Base-by-base conservation (phyloP, 2,329 filamentous ascomycete genomes). In the Clonostachys byssicola region DNA sequence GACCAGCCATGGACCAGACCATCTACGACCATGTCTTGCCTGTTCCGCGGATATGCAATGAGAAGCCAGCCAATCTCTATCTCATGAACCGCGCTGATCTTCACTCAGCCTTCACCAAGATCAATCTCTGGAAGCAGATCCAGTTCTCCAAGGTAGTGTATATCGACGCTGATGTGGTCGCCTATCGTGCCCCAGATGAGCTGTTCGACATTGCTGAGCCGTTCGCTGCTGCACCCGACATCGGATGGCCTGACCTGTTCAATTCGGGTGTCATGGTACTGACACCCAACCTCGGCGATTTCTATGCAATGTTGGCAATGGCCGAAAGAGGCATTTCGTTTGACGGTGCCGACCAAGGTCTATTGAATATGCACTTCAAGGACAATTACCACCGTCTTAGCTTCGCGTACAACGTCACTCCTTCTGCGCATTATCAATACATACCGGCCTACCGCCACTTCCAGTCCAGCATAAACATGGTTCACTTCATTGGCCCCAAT, bases 231-330 rank as follows among this genome's bases (percentile, higher is more conserved):
- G 91, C 89, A 12, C 92, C 94, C 34, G 94, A 99, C 66, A 91
- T 97, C 58, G 94, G 94, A 56, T 99, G 94, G 94, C 94, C 94
- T 34, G 94, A 99, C 70, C 81, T 92, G 51, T 97, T 97, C 82
- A 99, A 99, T 70, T 91, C 88, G n/a, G 94, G 94, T 60, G 83
- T 99, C 57, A 95, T 99, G 90, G 90, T 91, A 35, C 69, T 99
- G 50, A 86, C 78, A 14, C 94, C 94, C 34, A 87, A 92, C 67
- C 75, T 92, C 78, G 87, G 86, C 48, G 92, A 95, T 55, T 97
- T 92, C 68, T 86, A 90, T 68, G 88, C 89, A 40, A 77, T 99
- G 61, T 75, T 84, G 53, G 89, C 88, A 52, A 83, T 96, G 76
- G 91, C 94, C 23, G 81, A 91, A 56, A 78, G 85, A 47, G 92